phyloP scores from a whole-genome alignment of 192 early-diverging fungal genomes.

The Lobulomyces angularis region DNA sequence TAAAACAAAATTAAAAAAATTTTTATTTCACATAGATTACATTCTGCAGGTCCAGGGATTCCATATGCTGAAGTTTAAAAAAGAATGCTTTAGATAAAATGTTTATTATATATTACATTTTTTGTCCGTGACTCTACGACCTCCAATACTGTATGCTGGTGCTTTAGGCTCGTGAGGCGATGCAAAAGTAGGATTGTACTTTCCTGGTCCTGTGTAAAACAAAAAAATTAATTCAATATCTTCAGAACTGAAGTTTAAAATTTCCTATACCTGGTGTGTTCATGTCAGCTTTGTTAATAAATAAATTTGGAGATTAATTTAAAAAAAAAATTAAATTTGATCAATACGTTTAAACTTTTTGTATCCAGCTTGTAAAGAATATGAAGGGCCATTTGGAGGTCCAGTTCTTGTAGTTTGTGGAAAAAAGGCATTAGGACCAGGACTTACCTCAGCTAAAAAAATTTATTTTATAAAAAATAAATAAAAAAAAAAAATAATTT shows the following conservation, averaged over 20 bases:
- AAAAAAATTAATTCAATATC: background rate
- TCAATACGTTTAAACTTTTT: slow-evolving; percentile 23
- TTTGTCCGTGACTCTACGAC: slow-evolving; percentile 28
- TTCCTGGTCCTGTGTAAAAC: slow-evolving; percentile 31
- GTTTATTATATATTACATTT: slow-evolving; percentile 11
- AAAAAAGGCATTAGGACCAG: slow-evolving; percentile 43
- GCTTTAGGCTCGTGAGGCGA: slow-evolving; percentile 36
- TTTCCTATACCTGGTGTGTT: slow-evolving; percentile 31
- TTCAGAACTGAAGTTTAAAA: background rate
- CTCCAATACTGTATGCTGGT: slow-evolving; percentile 47
- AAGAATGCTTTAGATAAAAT: background rate
- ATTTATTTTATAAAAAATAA: background rate
- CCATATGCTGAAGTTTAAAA: slow-evolving; percentile 13
- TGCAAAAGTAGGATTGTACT: slow-evolving; percentile 39
- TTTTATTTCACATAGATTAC: slow-evolving; percentile 8
- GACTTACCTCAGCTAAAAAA: slow-evolving; percentile 9
- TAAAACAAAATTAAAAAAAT: background rate
- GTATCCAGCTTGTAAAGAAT: slow-evolving; percentile 35
- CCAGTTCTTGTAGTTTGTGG: slow-evolving; percentile 40
- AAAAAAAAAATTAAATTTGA: background rate
- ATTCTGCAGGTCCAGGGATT: slow-evolving; percentile 41
- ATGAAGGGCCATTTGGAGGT: slow-evolving; percentile 38
- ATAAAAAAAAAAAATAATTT: background rate
- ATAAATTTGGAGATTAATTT: background rate
- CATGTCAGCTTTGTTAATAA: slow-evolving; percentile 12